Percentiles rank a stretch among this genome's conserved stretches.
Conservation (phyloP, 768 basidiomycete genomes). For the Dentipellis fragilis region DNA sequence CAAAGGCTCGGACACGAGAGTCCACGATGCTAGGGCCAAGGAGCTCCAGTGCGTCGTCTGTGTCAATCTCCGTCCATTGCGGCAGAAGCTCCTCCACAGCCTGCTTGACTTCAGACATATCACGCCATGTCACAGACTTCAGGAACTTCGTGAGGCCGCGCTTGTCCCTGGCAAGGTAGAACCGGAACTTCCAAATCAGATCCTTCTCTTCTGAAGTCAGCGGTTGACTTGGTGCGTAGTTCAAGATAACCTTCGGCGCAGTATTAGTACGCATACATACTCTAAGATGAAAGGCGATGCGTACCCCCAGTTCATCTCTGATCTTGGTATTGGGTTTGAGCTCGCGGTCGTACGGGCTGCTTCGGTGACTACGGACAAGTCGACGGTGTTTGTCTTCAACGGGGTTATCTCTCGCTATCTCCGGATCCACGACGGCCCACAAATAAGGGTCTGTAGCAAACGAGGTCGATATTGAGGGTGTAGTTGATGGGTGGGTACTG, state of each 20-base stretch:
- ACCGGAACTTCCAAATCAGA: constrained; percentile 97
- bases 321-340: constrained; percentile 96
- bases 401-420: constrained; percentile 85
- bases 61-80: constrained; percentile 95
- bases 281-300: constrained; percentile 16
- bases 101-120: constrained; percentile 92
- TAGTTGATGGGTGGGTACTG: constrained; percentile 30
- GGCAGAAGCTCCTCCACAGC: constrained; percentile 94
- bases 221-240: constrained; percentile 81
- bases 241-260: constrained; percentile 63
- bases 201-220: constrained; percentile 92
- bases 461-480: constrained; percentile 34
- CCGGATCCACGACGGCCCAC: constrained; percentile 88
- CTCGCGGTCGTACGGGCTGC: constrained; percentile 90
- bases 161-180: constrained; percentile 88
- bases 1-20: constrained; percentile 88
- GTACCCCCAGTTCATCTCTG: constrained; percentile 82
- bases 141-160: constrained; percentile 95
- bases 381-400: constrained; percentile 96
- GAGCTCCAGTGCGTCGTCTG: constrained; percentile 91
- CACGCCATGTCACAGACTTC: constrained; percentile 95
- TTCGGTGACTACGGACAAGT: constrained; percentile 88
- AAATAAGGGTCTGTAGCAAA: constrained; percentile 60
- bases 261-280: neutral
- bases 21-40: constrained; percentile 85